Base-by-base conservation (phyloP, 1,139 yeast genomes). In the Scheffersomyces segobiensis region DNA sequence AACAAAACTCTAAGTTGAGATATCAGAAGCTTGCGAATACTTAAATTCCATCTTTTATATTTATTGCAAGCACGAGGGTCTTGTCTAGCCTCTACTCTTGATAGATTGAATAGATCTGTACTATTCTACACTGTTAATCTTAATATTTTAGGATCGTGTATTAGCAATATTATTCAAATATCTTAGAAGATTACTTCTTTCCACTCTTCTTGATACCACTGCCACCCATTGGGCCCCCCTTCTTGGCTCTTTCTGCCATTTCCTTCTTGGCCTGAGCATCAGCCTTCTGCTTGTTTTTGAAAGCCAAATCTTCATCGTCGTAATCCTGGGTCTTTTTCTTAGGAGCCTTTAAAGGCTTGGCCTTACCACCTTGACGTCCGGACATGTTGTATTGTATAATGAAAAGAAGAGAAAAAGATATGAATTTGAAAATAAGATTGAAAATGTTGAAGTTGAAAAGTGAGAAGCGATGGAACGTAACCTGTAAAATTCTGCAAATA, bases 151-250 rank as follows among this genome's bases (percentile, higher is more conserved):
- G 42, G 42, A 32, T 32, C 42, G 17, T 32, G 42, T 32, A 32
- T 32, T 32, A 26, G 22, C 46, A 50, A 22, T 24, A 17, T 17
- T 50, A 5, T 50, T 32, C 21, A 14, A 18, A 14, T n/a, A 14
- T 18, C 18, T 19, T 17, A 22, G 24, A 5, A 32, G 22, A 20
- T 69, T 77, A 83, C 74, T 86, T 86, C 83, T 86, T 86, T 62
- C 86, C 88, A 67, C 88, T 89, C 87, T 93, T 93, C 85, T 93
- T 93, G 80, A 93, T 93, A 62, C 98, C 98, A 58, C 97, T 97
- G 60, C 97, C 93, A 57, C 87, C 87, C 67, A 93, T 78, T 53
- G 97, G 97, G 56, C 97, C 97, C 63, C 97, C 97, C 71, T 89
- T 86, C 69, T 90, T 81, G 60, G 97, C 96, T 77, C 90, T 88